These are phyloP conservation scores for Pichia sp. DNA, from an alignment of 1,139 yeast genomes.

Conservation along the genomic window DNA sequence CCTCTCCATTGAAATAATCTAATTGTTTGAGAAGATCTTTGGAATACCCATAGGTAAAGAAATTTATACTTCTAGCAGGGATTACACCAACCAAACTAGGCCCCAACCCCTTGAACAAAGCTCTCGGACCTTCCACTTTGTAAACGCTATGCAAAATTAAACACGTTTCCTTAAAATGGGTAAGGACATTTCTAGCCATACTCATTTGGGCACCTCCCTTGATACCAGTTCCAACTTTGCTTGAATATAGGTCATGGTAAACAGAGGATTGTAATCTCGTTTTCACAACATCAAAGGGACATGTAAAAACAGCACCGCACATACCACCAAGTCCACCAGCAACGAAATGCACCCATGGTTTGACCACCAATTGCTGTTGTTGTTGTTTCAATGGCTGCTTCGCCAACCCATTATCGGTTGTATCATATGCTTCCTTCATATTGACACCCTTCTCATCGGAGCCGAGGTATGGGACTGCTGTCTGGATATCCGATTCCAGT, in stretches of 20 bases:
- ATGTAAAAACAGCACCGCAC: constrained; percentile 92
- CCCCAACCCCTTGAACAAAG: constrained; percentile 90
- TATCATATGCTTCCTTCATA: constrained; percentile 24
- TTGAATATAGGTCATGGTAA: constrained; percentile 25
- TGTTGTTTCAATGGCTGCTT: too few species aligned
- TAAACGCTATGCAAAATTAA: constrained; percentile 64
- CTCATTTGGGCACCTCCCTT: constrained; percentile 6
- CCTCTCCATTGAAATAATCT: constrained; percentile 69
- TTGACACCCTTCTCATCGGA: constrained; percentile 63
- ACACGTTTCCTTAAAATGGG: constrained; percentile 79
- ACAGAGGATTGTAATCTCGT: constrained; percentile 91
- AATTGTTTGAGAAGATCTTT: constrained; percentile 59
- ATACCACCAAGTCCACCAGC: constrained; percentile 99
- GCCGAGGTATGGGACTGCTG: constrained; percentile 53
- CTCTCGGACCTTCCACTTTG: constrained; percentile 69
- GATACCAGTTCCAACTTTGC: constrained; percentile 1
- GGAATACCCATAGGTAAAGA: constrained; percentile 90
- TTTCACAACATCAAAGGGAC: constrained; percentile 95
- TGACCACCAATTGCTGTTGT: constrained; percentile 29
- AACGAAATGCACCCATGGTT: constrained; percentile 95
- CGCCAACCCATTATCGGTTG: not conserved
- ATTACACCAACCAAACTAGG: constrained; percentile 98
- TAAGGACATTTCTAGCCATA: constrained; percentile 8
- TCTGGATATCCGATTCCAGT: constrained; percentile 41
- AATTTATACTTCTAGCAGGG: constrained; percentile 95